These are phyloP conservation scores for Usnea hakonensis DNA, from an alignment of 495 filamentous ascomycete genomes.

Conservation along the genomic window DNA sequence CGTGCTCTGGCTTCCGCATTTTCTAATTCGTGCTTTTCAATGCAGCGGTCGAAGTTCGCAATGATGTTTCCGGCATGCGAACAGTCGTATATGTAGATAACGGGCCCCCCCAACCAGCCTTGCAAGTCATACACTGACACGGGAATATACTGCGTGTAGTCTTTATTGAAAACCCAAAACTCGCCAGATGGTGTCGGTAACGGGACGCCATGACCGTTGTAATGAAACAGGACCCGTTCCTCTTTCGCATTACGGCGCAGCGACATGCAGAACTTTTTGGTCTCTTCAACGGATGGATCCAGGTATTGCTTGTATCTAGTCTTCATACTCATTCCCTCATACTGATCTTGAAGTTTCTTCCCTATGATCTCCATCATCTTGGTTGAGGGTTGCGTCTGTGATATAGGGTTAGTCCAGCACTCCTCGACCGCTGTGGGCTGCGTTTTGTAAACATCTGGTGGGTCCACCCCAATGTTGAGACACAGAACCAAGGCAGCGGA, in stretches of 20 bases:
- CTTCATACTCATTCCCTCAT: slow-evolving; percentile 86
- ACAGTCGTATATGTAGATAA: slow-evolving; percentile 95
- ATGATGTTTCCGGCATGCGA: slow-evolving; percentile 94
- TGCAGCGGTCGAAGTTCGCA: slow-evolving; percentile 85
- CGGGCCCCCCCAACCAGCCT: slow-evolving; percentile 89
- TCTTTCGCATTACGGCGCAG: slow-evolving; percentile 88
- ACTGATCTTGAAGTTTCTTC: slow-evolving; percentile 89
- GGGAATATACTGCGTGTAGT: slow-evolving; percentile 97
- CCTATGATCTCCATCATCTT: slow-evolving; percentile 92
- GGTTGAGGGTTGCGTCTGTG: slow-evolving; percentile 54
- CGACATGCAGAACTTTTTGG: slow-evolving; percentile 87
- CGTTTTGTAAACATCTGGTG: slow-evolving; percentile 91
- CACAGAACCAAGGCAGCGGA: slow-evolving; percentile 90
- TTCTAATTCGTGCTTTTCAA: slow-evolving; percentile 86
- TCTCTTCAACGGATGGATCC: slow-evolving; percentile 94
- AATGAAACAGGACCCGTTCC: slow-evolving; percentile 91
- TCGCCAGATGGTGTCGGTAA: slow-evolving; percentile 92
- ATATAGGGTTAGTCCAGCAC: slow-evolving; percentile 93
- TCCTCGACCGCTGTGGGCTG: slow-evolving; percentile 87
- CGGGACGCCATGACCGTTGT: slow-evolving; percentile 98
- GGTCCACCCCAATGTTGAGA: slow-evolving; percentile 95
- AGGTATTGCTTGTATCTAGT: slow-evolving; percentile 95
- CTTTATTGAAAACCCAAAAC: slow-evolving; percentile 99
- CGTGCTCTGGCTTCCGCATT: slow-evolving; percentile 61
- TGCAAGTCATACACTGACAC: slow-evolving; percentile 95